phyloP scores from a whole-genome alignment of 768 basidiomycete genomes.

The Epithele typhae region DNA sequence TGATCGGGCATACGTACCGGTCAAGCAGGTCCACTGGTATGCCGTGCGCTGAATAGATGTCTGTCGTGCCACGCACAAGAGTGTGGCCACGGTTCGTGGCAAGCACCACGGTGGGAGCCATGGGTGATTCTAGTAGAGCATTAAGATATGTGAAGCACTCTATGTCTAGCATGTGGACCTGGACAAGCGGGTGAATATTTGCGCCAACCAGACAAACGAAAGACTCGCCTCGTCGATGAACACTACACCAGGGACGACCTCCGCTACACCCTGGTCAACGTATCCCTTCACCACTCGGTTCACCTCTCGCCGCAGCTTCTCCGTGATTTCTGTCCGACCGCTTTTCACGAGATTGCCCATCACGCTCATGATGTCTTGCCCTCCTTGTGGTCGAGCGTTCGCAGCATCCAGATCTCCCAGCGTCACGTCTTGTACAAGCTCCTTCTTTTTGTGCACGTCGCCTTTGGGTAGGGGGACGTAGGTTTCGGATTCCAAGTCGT shows the following conservation, averaged over 20 bases:
- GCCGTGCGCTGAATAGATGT: constrained; percentile 90
- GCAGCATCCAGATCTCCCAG: constrained; percentile 94
- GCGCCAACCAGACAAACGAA: background rate
- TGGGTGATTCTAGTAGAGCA: constrained; percentile 88
- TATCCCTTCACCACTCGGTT: constrained; percentile 97
- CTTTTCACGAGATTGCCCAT: constrained; percentile 91
- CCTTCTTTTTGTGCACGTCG: constrained; percentile 94
- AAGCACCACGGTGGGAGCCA: constrained; percentile 96
- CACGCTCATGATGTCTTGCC: constrained; percentile 98
- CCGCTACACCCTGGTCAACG: constrained; percentile 97
- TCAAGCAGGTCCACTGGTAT: constrained; percentile 92
- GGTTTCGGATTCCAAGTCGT: constrained; percentile 96
- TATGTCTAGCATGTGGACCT: constrained; percentile 99
- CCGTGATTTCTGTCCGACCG: constrained; percentile 93
- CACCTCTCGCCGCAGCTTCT: constrained; percentile 91
- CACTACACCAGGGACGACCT: constrained; percentile 95
- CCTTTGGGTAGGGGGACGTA: constrained; percentile 97
- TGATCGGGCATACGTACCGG: constrained; percentile 42
- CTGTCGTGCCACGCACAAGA: constrained; percentile 88
- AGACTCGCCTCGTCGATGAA: constrained; percentile 92
- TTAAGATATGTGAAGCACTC: constrained; percentile 99
- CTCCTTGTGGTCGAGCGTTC: constrained; percentile 92
- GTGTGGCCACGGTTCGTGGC: constrained; percentile 95
- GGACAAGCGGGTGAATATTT: background rate
- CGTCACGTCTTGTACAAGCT: constrained; percentile 92